phyloP scores from a whole-genome alignment of 768 basidiomycete genomes.

The Boletus rubroflammeus region DNA sequence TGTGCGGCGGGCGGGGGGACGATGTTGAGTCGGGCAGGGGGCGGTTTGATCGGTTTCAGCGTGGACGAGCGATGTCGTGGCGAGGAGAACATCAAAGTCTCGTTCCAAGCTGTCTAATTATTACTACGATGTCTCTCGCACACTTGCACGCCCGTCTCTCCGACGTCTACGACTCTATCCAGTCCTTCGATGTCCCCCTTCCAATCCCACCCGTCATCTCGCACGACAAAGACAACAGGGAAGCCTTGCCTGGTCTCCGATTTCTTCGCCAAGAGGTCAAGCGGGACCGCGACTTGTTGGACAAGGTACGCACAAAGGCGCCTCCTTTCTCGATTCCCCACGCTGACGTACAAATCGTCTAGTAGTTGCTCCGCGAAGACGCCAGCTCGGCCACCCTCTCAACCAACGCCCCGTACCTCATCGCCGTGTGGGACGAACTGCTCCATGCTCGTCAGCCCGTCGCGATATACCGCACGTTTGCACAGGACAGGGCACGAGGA shows the following conservation, averaged over 20 bases:
- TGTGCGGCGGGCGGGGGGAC: background rate
- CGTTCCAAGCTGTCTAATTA: background rate
- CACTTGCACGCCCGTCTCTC: background rate
- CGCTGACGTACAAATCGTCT: constrained; percentile 15
- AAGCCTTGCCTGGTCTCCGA: constrained; percentile 38
- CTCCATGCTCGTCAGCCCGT: constrained; percentile 56
- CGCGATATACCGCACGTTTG: constrained; percentile 56
- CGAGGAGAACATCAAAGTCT: background rate
- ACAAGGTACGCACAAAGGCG: background rate
- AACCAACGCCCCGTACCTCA: constrained; percentile 76
- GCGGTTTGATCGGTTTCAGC: constrained; percentile 3
- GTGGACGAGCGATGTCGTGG: constrained; percentile 23
- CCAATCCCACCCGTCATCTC: constrained; percentile 32
- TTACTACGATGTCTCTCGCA: background rate
- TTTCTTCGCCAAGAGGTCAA: constrained; percentile 40
- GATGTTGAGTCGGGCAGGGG: background rate
- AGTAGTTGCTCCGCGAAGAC: constrained; percentile 58
- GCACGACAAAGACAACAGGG: constrained; percentile 2
- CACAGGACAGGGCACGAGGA: background rate
- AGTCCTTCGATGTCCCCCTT: constrained; percentile 20
- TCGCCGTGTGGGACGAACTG: constrained; percentile 82
- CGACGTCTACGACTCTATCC: constrained; percentile 1
- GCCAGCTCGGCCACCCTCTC: constrained; percentile 28
- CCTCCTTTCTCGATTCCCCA: background rate
- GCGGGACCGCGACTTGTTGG: constrained; percentile 40